Base-by-base conservation (phyloP, 2,329 filamentous ascomycete genomes). In the Xylaria sp. region DNA sequence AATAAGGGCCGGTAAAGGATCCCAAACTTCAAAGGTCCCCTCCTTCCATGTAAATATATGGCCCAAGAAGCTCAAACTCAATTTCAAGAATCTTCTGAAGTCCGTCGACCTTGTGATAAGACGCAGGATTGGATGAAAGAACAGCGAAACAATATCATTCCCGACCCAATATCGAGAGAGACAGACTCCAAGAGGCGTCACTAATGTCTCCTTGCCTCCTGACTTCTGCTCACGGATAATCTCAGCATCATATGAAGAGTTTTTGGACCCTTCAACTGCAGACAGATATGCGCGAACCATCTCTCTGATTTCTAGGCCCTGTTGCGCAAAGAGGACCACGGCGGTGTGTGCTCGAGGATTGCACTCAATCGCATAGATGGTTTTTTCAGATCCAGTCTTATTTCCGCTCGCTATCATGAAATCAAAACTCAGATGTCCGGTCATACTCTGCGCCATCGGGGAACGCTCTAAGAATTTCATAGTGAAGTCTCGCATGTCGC, bases 361-460 rank as follows among this genome's bases (percentile, higher is more conserved):
- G 73, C 90, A 92, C 74, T 92, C 90, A 63, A 92, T 92, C 0
- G 89, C 88, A 69, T 87, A 90, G 1, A 92, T 75, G 10, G 17
- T 31, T 70, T 82, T 71, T 44, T 20, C n/a, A n/a, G 78, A 76
- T 50, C 78, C 44, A 72, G 15, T n/a, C 22, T 22, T 29, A 9
- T 54, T 54, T 59, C 33, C 65, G 36, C 29, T 47, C 6, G 6
- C 17, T 38, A 91, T 85, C 70, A 93, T 80, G 68, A 94, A 90
- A 75, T 92, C 89, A 61, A 94, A 90, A 20, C 86, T 90, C 36
- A 94, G 76, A 74, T 94, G 92, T 0, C 92, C 92, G 0, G 90
- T 93, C 73, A 92, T 81, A 0, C 55, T 57, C 0, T 74, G 69
- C 80, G 2, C 75, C 72, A 15, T 77, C 60, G 0, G 85, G 84